Base-by-base conservation (phyloP, 2,329 filamentous ascomycete species). In the Neofusicoccum sp. region DNA sequence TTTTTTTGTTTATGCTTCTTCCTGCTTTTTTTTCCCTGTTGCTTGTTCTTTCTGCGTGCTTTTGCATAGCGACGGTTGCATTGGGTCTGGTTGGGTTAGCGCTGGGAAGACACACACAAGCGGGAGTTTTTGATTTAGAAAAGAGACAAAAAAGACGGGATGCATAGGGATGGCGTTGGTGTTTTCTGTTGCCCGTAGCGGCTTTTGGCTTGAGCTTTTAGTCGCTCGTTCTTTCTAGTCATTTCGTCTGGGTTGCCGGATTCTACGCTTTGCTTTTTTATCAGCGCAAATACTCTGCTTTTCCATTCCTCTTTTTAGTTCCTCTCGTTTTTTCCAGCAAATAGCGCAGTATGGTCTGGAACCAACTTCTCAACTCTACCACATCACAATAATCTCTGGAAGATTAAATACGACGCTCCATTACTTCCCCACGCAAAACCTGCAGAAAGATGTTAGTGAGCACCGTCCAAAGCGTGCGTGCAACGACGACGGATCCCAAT, bases 361-460 rank as follows among this genome's bases (percentile, higher is more conserved):
- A 16, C 36, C 28, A 26, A 26, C n/a, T 43, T 36, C 14, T 48
- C 56, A 38, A 34, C 20, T 26, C 47, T 30, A 11, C 8, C 5
- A n/a, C n/a, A n/a, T 11, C 43, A 31, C 51, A 41, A 31, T 26
- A 8, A 14, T 58, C 43, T 38, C 33, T 28, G 38, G 28, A 12
- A 33, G 36, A 56, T 24, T 14, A 2, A 20, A 6, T 11, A 36
- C 20, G 4, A 6, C 28, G n/a, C 36, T 33, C 24, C 31, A 24
- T 64, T 61, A 77, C 63, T 78, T 77, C 8, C 75, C 75, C 3
- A 77, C 75, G 60, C 75, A 77, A 61, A 78, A 78, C 48, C 65
- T 67, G 28, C 56, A 36, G 24, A 9, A 36, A 16, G 31, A 28
- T 41, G 49, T 61, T 26, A 61, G 62, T 51, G 41, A 20, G 14